These are phyloP conservation scores for Physcomitrellopsis africana DNA, from an alignment of 225 moss, liverwort and hornwort species.

Conservation along the genomic window DNA sequence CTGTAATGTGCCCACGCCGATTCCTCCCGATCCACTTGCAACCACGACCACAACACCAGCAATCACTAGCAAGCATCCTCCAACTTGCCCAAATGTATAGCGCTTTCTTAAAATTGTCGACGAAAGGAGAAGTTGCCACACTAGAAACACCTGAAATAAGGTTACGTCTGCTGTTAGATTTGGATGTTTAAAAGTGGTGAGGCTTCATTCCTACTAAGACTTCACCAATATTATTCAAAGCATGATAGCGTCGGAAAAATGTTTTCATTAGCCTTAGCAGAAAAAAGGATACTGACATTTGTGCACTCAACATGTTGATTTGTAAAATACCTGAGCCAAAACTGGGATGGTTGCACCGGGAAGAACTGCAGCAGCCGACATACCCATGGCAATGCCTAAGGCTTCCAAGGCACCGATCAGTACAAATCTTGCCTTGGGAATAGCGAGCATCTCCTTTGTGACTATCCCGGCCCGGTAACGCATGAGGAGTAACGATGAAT, in stretches of 20 bases:
- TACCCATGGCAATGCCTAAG: conserved; percentile 74
- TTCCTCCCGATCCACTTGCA: conserved; percentile 67
- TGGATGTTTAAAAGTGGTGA: not conserved
- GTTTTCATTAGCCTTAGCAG: not conserved
- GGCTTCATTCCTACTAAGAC: not conserved
- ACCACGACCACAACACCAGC: conserved; percentile 80
- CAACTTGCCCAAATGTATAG: conserved; percentile 76
- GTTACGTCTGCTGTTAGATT: conserved; percentile 19
- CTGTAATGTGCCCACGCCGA: conserved; percentile 46
- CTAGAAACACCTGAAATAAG: conserved; percentile 66
- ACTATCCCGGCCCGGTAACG: conserved; percentile 84
- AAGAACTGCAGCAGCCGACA: conserved; percentile 79
- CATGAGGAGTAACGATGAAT: conserved; percentile 76
- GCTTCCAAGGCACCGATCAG: conserved; percentile 80
- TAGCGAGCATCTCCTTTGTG: conserved; percentile 82
- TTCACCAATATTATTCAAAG: not conserved
- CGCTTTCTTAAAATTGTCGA: conserved; percentile 63
- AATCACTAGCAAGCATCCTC: conserved; percentile 81
- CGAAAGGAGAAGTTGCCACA: conserved; percentile 92
- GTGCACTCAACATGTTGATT: conserved; percentile 1
- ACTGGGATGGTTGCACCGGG: conserved; percentile 88
- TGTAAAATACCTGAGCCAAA: conserved; percentile 69
- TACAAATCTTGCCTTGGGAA: conserved; percentile 72
- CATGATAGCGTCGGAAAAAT: conserved; percentile 12
- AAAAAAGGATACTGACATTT: not conserved